Evolutionary conservation across 805 yeast species (phyloP), one percentile per base, ranked within the genome.

Genomic region (Starmerella potacharoeniae): DNA sequence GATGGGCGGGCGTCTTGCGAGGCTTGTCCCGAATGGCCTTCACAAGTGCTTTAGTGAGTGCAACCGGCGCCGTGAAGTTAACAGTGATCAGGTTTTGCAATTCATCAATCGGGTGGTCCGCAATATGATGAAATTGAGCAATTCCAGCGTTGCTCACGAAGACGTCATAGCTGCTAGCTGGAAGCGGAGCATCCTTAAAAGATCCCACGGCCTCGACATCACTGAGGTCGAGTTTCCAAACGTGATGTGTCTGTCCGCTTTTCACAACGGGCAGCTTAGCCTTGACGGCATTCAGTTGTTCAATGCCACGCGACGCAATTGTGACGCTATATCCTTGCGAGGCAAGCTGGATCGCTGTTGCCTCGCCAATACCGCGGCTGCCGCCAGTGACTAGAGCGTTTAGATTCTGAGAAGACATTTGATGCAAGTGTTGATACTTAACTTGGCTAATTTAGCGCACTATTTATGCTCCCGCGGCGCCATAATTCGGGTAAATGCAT

Each of bases 31-130:
- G 11, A 28, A 86, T 77, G 0, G 78, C 72, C 54, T 72, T 73
- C 3, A 77, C 65, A 6, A 84, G 73, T 2, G 77, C 51, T 59
- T 78, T 81, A 35, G 85, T 71, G 40, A 85, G 64, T 2, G 82
- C 60, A 1, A 86, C 80, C 0, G 93, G 82, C 0, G 83, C 78
- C 0, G 74, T 62, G 31, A 87, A 69, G 64, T 87, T 87, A 35
- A 79, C 72, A 28, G 70, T 70, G 3, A 86, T 64, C 3, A 85
- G 69, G 1, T 68, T 55, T 3, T 68, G 63, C 13, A 85, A 76
- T 22, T 73, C 73, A 0, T 67, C 64, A 0, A 67, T 63, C 2
- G 73, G 58, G 0, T 81, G 73, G 28, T 71, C 63, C 17, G 77
- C 60, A 3, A 84, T 66, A 29, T 86, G 69, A 1, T 75, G 69